Base-by-base conservation (phyloP, 2,329 filamentous ascomycete genomes). In the Fragosphaeria purpurea region DNA sequence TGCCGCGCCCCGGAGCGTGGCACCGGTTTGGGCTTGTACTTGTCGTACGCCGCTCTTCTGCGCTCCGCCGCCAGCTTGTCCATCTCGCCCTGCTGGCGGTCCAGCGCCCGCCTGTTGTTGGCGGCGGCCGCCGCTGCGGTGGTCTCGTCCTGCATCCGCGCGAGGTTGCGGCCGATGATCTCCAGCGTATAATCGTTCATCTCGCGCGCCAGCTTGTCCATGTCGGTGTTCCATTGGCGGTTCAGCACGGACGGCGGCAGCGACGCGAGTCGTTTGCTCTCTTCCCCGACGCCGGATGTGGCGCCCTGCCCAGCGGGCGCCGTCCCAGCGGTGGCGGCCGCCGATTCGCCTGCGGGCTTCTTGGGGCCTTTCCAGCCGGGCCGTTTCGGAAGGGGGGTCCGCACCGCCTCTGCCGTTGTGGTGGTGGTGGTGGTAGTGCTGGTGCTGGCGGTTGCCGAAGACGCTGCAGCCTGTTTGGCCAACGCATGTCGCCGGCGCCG, bases 181-280 rank as follows among this genome's bases (percentile, higher is more conserved):
- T 74, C 68, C 55, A 83, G 65, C 1, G 79, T 76, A 67, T 77
- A 83, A 35, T 70, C 66, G 58, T 80, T 72, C 76, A 80, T 80
- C 37, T 76, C 74, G 6, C 70, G 70, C 2, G 74, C 66, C 38
- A 80, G 68, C 54, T 70, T 67, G 41, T 74, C 70, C 66, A 76
- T 71, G 42, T 77, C 69, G 53, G 69, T 63, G 37, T 58, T 63
- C 51, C 69, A 65, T 30, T 50, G 50, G 37, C 55, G 55, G 50
- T 51, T 47, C 12, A 47, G 34, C 47, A 67, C 44, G 11, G 68
- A 64, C 38, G 56, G 50, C 9, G 69, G 63, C 10, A 70, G 59
- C 1, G 34, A 22, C 22, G 22, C 22, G 22, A 22, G 22, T 22
- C 22, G 2, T 22, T 22, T 22, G 22, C 3, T 22, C 22, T 22